Percentiles rank a stretch among this genome's conserved stretches.
Conservation (phyloP, 1,139 yeast genomes). For the Yamadazyma trypodendri region DNA sequence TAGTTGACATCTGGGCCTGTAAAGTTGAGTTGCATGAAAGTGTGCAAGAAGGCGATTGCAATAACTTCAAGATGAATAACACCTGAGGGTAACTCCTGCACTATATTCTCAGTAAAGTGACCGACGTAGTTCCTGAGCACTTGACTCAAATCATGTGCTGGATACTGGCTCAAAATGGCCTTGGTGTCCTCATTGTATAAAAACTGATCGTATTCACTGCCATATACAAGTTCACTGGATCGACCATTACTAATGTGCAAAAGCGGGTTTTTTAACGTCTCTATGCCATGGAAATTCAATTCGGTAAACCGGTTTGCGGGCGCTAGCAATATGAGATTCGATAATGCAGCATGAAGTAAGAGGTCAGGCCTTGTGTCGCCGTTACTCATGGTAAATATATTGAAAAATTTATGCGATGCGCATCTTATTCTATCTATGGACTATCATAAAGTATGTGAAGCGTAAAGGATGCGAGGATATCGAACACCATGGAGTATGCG, state of each 20-base stretch:
- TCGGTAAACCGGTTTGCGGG: constrained; percentile 8
- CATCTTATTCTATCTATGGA: constrained; percentile 4
- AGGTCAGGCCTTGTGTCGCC: background rate
- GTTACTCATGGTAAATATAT: background rate
- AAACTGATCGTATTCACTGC: constrained; percentile 16
- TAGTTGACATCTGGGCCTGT: constrained; percentile 73
- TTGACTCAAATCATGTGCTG: constrained; percentile 18
- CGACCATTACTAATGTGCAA: constrained; percentile 23
- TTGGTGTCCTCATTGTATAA: constrained; percentile 15
- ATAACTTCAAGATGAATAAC: constrained; percentile 31
- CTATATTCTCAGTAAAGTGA: constrained; percentile 14
- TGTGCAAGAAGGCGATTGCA: constrained; percentile 62
- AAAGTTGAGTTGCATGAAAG: constrained; percentile 72
- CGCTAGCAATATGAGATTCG: constrained; percentile 15
- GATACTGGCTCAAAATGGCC: constrained; percentile 19
- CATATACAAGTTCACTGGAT: constrained; percentile 21
- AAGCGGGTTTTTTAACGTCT: constrained; percentile 11
- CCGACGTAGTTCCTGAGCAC: constrained; percentile 23
- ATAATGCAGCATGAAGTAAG: background rate
- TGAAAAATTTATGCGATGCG: constrained; percentile 10
- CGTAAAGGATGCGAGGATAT: too few relatives aligned
- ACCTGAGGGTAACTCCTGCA: constrained; percentile 15
- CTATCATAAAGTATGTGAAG: background rate
- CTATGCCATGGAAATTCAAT: constrained; percentile 1
- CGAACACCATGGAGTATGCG: too few relatives aligned